A percentile compares a stretch with the other conserved stretches of the same genome.
Conservation (phyloP, 1,284 basidiomycete genomes). For the Jaminaea rosea region DNA sequence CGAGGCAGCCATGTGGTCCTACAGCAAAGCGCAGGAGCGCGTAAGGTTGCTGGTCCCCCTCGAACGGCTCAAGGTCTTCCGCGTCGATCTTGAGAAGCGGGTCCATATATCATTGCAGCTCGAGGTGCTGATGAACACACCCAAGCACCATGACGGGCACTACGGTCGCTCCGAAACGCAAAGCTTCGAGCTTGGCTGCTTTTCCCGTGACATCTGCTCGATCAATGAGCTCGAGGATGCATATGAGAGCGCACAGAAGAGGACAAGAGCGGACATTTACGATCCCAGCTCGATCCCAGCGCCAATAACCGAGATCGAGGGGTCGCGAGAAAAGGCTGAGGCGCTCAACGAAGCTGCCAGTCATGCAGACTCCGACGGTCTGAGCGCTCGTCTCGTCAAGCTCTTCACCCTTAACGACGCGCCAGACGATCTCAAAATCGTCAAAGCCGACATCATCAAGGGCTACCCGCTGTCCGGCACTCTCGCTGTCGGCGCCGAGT, state of each 20-base stretch:
- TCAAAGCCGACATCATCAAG: constrained; percentile 29
- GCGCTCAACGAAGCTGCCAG: background rate
- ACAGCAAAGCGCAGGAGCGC: background rate
- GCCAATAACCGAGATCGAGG: constrained; percentile 4
- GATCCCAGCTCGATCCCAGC: background rate
- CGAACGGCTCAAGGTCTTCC: background rate
- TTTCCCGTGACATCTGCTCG: too few relatives aligned
- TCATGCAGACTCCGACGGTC: constrained; percentile 2
- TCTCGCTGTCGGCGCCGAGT: constrained; percentile 29
- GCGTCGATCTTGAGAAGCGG: constrained; percentile 1
- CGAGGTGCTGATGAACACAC: background rate
- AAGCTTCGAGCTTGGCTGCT: background rate
- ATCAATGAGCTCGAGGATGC: background rate
- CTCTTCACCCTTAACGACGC: constrained; percentile 15
- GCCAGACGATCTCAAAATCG: constrained; percentile 18
- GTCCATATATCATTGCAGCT: background rate
- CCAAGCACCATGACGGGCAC: background rate
- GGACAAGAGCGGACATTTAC: too few relatives aligned
- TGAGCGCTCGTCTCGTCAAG: constrained; percentile 17
- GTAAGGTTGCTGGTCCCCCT: background rate
- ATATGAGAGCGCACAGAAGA: background rate
- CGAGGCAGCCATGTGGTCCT: background rate
- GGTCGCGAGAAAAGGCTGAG: background rate
- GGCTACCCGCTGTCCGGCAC: constrained; percentile 30
- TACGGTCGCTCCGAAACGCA: background rate